Base-by-base conservation (phyloP, 1,139 yeast genomes). In the Taphrina populina region DNA sequence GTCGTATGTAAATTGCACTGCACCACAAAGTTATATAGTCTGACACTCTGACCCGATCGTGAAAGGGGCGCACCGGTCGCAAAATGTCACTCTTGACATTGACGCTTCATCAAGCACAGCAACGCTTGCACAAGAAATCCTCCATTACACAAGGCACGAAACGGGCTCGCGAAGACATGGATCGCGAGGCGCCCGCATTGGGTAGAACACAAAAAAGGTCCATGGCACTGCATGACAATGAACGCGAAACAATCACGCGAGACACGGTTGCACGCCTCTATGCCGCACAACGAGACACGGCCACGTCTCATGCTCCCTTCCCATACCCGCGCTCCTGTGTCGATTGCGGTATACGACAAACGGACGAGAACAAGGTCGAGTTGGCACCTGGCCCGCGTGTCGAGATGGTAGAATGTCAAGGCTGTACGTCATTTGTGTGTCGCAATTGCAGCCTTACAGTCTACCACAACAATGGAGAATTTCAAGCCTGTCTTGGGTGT, bases 51-150 rank as follows among this genome's bases (percentile, higher is more conserved):
- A n/a, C n/a, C n/a, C n/a, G n/a, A n/a, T n/a, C n/a, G n/a, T n/a
- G n/a, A n/a, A n/a, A n/a, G n/a, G n/a, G n/a, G n/a, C n/a, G n/a
- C n/a, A n/a, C n/a, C n/a, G n/a, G n/a, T n/a, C n/a, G n/a, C 24
- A 13, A 13, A 6, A 47, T 49, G 54, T 21, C 46, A 7, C 39
- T 32, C 32, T 15, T 49, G 29, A 49, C 54, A n/a, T 32, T 49
- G 54, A 49, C 54, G 19, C 19, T 49, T 6, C 54, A 49, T 32
- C 54, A 49, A 23, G 54, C 54, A 7, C 54, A 49, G 32, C 37
- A n/a, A n/a, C 15, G n/a, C 39, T 10, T 11, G 10, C 10, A 32
- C 35, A 5, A 5, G 35, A 5, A 5, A 17, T 3, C 1, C 30
- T n/a, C 39, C 19, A 7, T 6, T 17, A 7, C 34, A 13, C 34